Conservation (phyloP, 345 rosid genomes). For the Orychophragmus violaceus region DNA sequence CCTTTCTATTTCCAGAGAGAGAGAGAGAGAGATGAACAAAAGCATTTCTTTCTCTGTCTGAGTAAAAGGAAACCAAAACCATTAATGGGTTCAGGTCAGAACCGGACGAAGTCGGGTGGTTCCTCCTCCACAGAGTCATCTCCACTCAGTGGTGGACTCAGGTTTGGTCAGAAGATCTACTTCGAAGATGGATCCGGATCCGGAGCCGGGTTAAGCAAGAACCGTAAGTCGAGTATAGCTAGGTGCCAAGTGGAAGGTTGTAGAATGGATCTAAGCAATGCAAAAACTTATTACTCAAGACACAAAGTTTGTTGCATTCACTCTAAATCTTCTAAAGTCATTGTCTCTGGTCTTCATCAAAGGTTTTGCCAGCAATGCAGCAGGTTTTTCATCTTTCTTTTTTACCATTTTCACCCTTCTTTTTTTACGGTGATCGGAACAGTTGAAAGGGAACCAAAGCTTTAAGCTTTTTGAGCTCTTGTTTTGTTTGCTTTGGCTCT, state of each 20-base stretch:
- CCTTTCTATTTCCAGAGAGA: slow-evolving; percentile 5
- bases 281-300: slow-evolving; percentile 79
- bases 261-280: slow-evolving; percentile 83
- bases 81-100: slow-evolving; percentile 41
- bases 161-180: slow-evolving; percentile 72
- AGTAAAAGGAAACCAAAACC: slow-evolving; percentile 1
- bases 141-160: slow-evolving; percentile 51
- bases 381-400: slow-evolving; percentile 42
- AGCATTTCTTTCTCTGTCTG: slow-evolving; percentile 8
- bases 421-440: neutral
- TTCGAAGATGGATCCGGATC: slow-evolving; percentile 55
- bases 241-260: slow-evolving; percentile 95
- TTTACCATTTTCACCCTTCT: neutral
- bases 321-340: slow-evolving; percentile 68
- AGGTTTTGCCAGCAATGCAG: slow-evolving; percentile 99
- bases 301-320: slow-evolving; percentile 87
- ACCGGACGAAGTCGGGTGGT: slow-evolving; percentile 46
- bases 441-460: neutral
- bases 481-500: slow-evolving; percentile 3
- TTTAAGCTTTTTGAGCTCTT: slow-evolving; percentile 10
- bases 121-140: slow-evolving; percentile 40
- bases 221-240: slow-evolving; percentile 38
- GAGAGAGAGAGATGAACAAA: slow-evolving; percentile 8
- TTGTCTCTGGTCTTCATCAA: slow-evolving; percentile 77
- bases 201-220: slow-evolving; percentile 20